Base-by-base conservation (phyloP, 371 early-diverging fungal genomes). In the Mortierella polycephala region DNA sequence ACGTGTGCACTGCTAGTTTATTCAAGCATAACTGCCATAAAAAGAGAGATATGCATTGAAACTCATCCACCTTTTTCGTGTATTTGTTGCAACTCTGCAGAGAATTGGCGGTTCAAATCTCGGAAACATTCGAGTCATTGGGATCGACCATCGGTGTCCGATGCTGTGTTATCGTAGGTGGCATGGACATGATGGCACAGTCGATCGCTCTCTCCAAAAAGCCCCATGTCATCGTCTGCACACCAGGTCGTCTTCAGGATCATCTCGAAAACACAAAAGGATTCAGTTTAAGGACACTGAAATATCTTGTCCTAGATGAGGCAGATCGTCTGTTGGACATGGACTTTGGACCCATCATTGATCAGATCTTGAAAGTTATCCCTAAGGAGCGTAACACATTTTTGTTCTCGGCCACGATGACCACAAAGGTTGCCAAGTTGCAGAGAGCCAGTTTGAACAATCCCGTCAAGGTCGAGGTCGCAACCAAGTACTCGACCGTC, bases 201-300 rank as follows among this genome's bases (percentile, higher is more conserved):
- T 84, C 96, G 5, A 95, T 96, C 69, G 95, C 94, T 7, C 85
- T 99, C 14, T 92, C 94, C n/a, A 96, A 95, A 67, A 93, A 96
- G 60, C 99, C 99, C 7, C 98, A 99, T 75, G 86, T 99, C 45
- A 83, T 99, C 57, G 93, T 99, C 18, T 95, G 95, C 74, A 99
- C 99, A 7, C 99, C 99, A 2, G 99, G 99, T 16, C 92, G 99
- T 73, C 83, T 99, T 67, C 93, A 95, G 72, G 99, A 99, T 83
- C 96, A 98, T 81, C 83, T 98, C 69, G 95, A 97, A 83, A 98
- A 99, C 82, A 98, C 99, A n/a, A 98, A 97, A 74, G 96, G 96
- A 45, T 96, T 96, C 81, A 94, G 87, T 53, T 82, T 98, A 80
- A 88, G 91, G 57, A 88, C 86, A 20, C 82, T 99, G 21, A 95